phyloP scores from a whole-genome alignment of 345 rosid species.

The Eucalyptus cloeziana region DNA sequence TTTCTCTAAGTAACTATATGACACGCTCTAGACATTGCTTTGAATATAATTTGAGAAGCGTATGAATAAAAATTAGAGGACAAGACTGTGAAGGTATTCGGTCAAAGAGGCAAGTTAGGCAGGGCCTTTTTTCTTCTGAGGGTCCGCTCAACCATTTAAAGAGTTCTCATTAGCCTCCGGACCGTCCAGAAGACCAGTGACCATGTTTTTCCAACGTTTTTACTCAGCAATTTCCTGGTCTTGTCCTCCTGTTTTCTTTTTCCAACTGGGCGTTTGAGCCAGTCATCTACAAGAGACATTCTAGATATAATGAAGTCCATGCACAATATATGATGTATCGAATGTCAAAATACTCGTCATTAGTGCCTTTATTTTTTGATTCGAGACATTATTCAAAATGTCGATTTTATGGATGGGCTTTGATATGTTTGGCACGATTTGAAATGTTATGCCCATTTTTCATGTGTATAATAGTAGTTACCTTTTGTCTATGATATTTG shows the following conservation, averaged over 20 bases:
- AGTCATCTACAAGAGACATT: background rate
- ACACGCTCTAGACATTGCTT: background rate
- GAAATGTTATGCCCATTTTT: background rate
- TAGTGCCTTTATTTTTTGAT: background rate
- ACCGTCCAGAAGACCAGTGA: background rate
- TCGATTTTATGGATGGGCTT: background rate
- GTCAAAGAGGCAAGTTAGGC: background rate
- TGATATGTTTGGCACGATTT: background rate
- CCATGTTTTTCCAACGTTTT: background rate
- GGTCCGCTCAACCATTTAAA: background rate
- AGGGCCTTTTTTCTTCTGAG: background rate
- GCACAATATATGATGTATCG: background rate
- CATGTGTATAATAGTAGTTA: background rate
- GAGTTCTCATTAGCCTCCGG: background rate
- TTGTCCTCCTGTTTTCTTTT: background rate
- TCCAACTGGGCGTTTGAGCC: background rate
- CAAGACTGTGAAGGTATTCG: background rate
- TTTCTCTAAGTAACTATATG: background rate
- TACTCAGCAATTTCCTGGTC: background rate
- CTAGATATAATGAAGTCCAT: background rate
- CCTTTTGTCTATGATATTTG: background rate
- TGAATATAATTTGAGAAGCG: background rate
- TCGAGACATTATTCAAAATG: rapidly evolving
- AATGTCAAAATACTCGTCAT: background rate
- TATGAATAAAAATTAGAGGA: background rate